These are phyloP conservation scores for Didymella sp. DNA, from an alignment of 2,329 filamentous ascomycete species.

Conservation along the genomic window DNA sequence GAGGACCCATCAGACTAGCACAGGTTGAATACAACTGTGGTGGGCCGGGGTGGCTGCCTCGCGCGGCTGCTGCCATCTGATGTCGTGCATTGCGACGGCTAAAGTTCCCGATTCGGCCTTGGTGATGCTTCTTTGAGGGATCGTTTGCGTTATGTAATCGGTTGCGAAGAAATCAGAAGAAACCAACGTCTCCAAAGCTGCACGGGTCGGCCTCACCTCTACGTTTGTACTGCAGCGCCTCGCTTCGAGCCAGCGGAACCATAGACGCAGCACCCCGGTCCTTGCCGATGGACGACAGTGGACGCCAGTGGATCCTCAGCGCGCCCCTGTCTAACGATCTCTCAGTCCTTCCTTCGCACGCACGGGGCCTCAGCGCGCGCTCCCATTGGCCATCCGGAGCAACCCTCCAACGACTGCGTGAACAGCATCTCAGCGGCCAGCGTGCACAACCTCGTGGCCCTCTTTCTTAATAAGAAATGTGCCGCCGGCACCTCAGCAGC, in stretches of 20 bases:
- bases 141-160: conserved; percentile 8
- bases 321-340: conserved; percentile 2
- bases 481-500: conserved; percentile 29
- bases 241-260: conserved; percentile 16
- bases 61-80: conserved; percentile 8
- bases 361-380: conserved; percentile 12
- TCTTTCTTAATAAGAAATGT: conserved; percentile 33
- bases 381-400: conserved; percentile 34
- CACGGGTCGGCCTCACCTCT: background rate
- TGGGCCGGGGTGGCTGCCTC: conserved; percentile 13
- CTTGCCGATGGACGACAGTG: conserved; percentile 2
- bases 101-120: conserved; percentile 1
- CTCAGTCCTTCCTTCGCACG: conserved; percentile 1
- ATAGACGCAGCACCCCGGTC: conserved; percentile 5
- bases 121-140: background rate
- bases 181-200: background rate
- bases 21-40: conserved; percentile 1
- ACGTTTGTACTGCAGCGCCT: conserved; percentile 4
- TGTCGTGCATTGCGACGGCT: conserved; percentile 9
- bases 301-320: background rate
- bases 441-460: conserved; percentile 47
- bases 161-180: background rate
- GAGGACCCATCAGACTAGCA: conserved; percentile 7
- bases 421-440: conserved; percentile 41
- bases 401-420: conserved; percentile 25